Conservation (phyloP, 2,329 filamentous ascomycete genomes). For the Neurospora sp. region DNA sequence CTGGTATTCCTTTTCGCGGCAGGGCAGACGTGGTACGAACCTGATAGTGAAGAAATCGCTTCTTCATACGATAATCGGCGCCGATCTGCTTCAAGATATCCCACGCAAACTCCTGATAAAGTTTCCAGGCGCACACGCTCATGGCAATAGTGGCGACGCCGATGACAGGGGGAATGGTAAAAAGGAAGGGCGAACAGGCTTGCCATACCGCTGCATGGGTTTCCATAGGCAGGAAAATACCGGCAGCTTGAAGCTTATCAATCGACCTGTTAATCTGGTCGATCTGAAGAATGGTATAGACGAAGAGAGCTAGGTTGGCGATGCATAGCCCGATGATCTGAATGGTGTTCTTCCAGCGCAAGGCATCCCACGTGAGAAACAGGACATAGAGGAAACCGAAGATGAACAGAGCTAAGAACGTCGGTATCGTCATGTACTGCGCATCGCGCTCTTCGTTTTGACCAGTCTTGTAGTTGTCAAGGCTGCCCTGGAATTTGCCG, state of each 20-base stretch:
- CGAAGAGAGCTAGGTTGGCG: constrained; percentile 81
- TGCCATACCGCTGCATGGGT: constrained; percentile 47
- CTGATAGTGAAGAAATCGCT: constrained; percentile 92
- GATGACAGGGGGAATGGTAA: constrained; percentile 79
- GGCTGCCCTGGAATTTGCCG: constrained; percentile 64
- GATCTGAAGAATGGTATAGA: constrained; percentile 89
- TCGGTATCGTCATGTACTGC: constrained; percentile 69
- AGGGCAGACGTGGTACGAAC: constrained; percentile 36
- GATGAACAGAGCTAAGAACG: constrained; percentile 91
- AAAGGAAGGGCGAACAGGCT: constrained; percentile 62
- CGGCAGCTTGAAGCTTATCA: constrained; percentile 32
- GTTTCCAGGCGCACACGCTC: constrained; percentile 76
- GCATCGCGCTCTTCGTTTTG: constrained; percentile 34
- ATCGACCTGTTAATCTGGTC: constrained; percentile 80
- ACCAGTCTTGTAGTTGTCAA: constrained; percentile 33
- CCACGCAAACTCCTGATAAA: constrained; percentile 98
- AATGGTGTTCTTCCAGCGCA: constrained; percentile 95
- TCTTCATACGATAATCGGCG: constrained; percentile 92
- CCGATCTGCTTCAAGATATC: constrained; percentile 99
- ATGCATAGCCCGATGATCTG: constrained; percentile 92
- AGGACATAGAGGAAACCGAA: constrained; percentile 94
- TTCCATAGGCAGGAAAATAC: constrained; percentile 32
- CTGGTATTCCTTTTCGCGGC: background rate
- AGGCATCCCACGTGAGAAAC: constrained; percentile 81
- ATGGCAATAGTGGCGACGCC: constrained; percentile 64